Evolutionary conservation across 2,329 filamentous ascomycete species (phyloP), one percentile per base, ranked within the genome.

Genomic region (Nannizziopsis barbatae): DNA sequence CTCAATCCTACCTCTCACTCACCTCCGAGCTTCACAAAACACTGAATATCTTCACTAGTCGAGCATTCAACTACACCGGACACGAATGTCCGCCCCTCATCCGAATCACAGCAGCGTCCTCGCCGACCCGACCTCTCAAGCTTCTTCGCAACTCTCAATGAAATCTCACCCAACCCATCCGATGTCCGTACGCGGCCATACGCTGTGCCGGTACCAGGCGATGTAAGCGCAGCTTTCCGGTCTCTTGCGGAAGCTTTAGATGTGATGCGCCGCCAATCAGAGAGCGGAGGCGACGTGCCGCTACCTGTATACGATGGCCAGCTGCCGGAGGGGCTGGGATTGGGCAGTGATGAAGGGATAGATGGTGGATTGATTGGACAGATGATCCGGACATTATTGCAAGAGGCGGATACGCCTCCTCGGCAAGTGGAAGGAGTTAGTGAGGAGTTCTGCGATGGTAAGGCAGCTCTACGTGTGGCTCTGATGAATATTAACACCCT

Each of bases 91-190:
- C 47, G n/a, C 18, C 30, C 38, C 46, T 38, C 61, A 40, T 55
- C 55, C 50, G 61, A 64, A 15, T 35, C 40, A 33, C 45, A 57
- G 58, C 47, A 65, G 14, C 63, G 64, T 31, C 65, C 66, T 47
- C 76, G 76, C 53, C 75, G 78, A 45, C 79, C 79, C 22, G 79
- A 83, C 61, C 73, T 82, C 36, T 78, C 75, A 36, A 79, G 77
- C 57, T 82, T 83, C 70, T 81, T 81, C 67, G 72, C 73, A 50
- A 75, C 75, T 39, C 75, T 82, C 43, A 66, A 66, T 51, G 75
- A 80, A 56, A 73, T 79, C 49, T 77, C 74, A 7, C 74, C 72
- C 27, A 71, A 74, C 58, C 55, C 67, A 20, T 64, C 69, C 5
- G 63, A 67, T 49, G 57, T 65, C 40, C 75, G 73, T 42, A 70